Evolutionary conservation across 306 rosid genomes (phyloP), one percentile per base, ranked within the genome.

Genomic region (Quercus variabilis): DNA sequence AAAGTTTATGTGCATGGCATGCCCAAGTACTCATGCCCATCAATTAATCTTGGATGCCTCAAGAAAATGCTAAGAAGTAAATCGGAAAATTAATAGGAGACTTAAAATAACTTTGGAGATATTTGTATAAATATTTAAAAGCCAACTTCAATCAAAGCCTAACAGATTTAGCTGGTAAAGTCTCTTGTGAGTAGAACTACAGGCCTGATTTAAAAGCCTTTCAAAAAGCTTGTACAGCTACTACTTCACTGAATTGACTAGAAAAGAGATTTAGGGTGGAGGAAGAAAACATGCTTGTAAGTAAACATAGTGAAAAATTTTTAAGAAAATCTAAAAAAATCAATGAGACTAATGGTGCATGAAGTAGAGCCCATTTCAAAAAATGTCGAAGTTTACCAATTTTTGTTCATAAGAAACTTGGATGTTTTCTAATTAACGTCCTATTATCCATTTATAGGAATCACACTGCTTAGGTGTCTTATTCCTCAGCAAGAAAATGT

Each of bases 1-100:
- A 54, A 69, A 73, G 56, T 76, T 81, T 23, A 55, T 51, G 21
- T 38, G 75, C 68, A 59, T 41, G 60, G 70, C 35, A 38, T 12
- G 19, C 55, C 60, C 18, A 74, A 55, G 26, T 67, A 74, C 19
- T 55, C 52, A 30, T 20, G 69, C 30, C 56, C 43, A 73, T n/a
- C 13, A 35, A 67, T 33, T 11, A 67, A 67, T 33, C 72, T 67
- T 18, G 17, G 46, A 30, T 17, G 43, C 31, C 23, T n/a, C 7
- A 8, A n/a, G 17, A 30, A 64, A 64, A 17, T 6, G 33, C 25
- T 33, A 21, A 35, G 19, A 35, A 35, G 35, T 35, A 35, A 30
- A 33, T 46, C 19, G 7, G 51, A 9, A 49, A 33, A 9, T 67
- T 33, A 19, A 38, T 19, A 35, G 5, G 51, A 8, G 51, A 49